A percentile compares a stretch with the other conserved stretches of the same genome.
Evolutionary conservation across 2,329 filamentous ascomycete species (phyloP).

Genomic region (Delphinella strobiligena): DNA sequence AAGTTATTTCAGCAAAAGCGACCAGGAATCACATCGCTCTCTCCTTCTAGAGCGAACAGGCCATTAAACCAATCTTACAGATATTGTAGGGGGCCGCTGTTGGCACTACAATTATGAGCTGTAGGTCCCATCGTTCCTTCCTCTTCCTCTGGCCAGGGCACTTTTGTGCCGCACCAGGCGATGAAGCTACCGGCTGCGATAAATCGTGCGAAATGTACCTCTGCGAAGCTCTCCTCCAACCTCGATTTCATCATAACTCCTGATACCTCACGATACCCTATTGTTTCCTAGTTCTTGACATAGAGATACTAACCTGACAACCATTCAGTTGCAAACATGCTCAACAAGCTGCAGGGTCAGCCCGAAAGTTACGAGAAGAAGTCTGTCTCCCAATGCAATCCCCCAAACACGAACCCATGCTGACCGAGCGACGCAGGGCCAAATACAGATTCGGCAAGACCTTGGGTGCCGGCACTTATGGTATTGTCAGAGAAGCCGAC

Average conservation of each 20-base stretch:
- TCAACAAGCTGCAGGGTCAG: constrained; percentile 92
- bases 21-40: background rate
- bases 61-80: background rate
- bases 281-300: background rate
- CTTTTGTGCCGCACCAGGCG: background rate
- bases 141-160: background rate
- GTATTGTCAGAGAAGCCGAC: constrained; percentile 92
- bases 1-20: no score
- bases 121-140: constrained; percentile 1
- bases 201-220: background rate
- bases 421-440: constrained; percentile 41
- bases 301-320: constrained; percentile 5
- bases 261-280: background rate
- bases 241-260: background rate
- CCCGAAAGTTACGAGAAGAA: constrained; percentile 99
- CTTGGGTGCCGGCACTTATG: constrained; percentile 92
- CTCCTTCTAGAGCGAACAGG: background rate
- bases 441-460: constrained; percentile 89
- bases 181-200: no score
- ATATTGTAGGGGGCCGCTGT: background rate
- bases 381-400: constrained; percentile 35
- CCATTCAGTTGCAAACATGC: constrained; percentile 65
- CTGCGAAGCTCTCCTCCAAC: background rate
- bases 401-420: constrained; percentile 8
- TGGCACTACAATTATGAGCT: constrained; percentile 7